Evolutionary conservation across 2,329 filamentous ascomycete species (phyloP).

Genomic region (Colletotrichum scovillei): DNA sequence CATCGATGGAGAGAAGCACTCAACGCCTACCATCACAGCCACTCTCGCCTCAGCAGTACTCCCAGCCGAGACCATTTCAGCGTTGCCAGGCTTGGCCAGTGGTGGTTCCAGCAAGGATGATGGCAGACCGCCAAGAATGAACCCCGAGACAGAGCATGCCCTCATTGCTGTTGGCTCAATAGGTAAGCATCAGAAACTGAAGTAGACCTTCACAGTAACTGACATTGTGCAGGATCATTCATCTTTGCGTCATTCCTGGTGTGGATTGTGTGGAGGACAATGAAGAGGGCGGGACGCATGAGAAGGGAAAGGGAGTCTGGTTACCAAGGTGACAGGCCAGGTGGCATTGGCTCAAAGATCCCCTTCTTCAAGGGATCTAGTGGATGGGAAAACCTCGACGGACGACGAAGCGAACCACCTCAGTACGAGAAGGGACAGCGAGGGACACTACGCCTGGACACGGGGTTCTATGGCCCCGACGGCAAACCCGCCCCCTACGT

Average conservation of each 20-base stretch:
- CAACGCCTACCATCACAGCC: slow-evolving; percentile 26
- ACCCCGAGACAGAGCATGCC: slow-evolving; percentile 44
- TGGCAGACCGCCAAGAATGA: slow-evolving; percentile 35
- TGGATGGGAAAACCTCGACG: slow-evolving; percentile 48
- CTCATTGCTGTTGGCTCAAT: slow-evolving; percentile 49
- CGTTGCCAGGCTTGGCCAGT: slow-evolving; percentile 25
- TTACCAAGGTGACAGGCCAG: slow-evolving; percentile 38
- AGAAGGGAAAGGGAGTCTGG: slow-evolving; percentile 36
- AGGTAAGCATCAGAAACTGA: slow-evolving; percentile 39
- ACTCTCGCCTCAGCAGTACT: slow-evolving; percentile 25
- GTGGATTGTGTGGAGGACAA: slow-evolving; percentile 58
- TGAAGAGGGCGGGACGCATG: slow-evolving; percentile 51
- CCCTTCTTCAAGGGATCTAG: slow-evolving; percentile 50
- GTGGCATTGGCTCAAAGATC: slow-evolving; percentile 45
- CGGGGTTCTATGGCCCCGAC: slow-evolving; percentile 39
- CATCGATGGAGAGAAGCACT: slow-evolving; percentile 7
- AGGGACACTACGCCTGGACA: slow-evolving; percentile 38
- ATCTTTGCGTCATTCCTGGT: slow-evolving; percentile 56
- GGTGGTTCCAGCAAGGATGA: slow-evolving; percentile 17
- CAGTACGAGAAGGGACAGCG: slow-evolving; percentile 41
- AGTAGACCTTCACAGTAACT: background rate
- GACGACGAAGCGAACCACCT: slow-evolving; percentile 24
- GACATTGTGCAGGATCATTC: slow-evolving; percentile 51
- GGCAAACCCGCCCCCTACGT: slow-evolving; percentile 19
- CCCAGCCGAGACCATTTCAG: slow-evolving; percentile 25